phyloP scores from a whole-genome alignment of 306 rosid genomes.

The Fagus crenata region DNA sequence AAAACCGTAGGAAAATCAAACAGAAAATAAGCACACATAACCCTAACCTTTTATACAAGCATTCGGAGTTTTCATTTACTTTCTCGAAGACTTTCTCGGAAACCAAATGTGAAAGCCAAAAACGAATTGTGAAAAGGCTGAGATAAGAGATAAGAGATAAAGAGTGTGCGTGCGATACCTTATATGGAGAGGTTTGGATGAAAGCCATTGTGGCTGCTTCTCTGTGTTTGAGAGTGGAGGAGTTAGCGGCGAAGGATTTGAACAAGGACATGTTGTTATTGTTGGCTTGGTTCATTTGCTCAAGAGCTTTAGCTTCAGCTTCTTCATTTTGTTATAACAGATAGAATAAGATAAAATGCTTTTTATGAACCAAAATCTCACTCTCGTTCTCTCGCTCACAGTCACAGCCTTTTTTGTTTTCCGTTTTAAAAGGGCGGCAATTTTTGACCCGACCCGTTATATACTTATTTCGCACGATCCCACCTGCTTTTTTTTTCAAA shows the following conservation, averaged over 20 bases:
- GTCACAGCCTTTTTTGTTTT: slow-evolving; percentile 6
- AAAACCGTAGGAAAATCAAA: slow-evolving; percentile 3
- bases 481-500: too few species aligned
- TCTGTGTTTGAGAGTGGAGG: slow-evolving; percentile 43
- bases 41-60: background rate
- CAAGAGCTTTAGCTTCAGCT: background rate
- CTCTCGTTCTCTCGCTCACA: background rate
- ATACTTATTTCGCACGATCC: too few species aligned
- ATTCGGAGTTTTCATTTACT: background rate
- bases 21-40: background rate
- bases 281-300: slow-evolving; percentile 35
- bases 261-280: slow-evolving; percentile 38
- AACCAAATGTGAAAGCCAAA: slow-evolving; percentile 6
- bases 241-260: slow-evolving; percentile 54
- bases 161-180: slow-evolving; percentile 34
- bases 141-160: background rate
- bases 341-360: slow-evolving; percentile 17
- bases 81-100: background rate
- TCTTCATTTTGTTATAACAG: slow-evolving; percentile 29
- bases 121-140: background rate
- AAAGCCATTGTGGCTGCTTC: slow-evolving; percentile 55
- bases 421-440: background rate
- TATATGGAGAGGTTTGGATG: slow-evolving; percentile 56
- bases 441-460: background rate
- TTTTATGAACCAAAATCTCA: slow-evolving; percentile 16